Evolutionary conservation across 768 basidiomycete genomes (phyloP), one percentile per base, ranked within the genome.

Genomic region (Peribolospora kevripleyi): DNA sequence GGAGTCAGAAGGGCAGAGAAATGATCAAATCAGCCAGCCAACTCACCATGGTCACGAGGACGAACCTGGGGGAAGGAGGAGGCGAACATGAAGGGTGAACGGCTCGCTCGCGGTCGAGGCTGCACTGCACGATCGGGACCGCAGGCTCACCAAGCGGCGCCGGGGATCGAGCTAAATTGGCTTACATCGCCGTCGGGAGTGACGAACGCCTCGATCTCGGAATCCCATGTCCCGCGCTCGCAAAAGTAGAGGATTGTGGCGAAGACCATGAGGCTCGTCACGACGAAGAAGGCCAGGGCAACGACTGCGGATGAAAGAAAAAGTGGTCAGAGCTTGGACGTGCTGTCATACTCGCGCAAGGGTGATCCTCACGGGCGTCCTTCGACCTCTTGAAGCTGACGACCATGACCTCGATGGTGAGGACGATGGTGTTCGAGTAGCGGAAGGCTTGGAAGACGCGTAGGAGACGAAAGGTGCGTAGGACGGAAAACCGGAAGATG

Each of bases 181-280:
- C 78, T 76, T 0, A 81, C 80, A 61, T 84, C 82, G 3, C 87
- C 87, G 56, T 90, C 84, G 0, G 76, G 74, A 62, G 87, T 84
- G 51, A 88, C 75, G 63, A 88, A 93, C 3, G 76, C 80, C 47
- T 77, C 80, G 0, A 91, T 68, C 1, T 74, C 74, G 6, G 76
- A 76, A 58, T 90, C 86, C 87, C 87, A 93, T 2, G 80, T 80
- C 0, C 87, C 87, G 14, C 87, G 73, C 68, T 93, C 87, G 2
- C 80, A 80, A 62, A 91, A 91, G 64, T 88, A 90, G 78, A 90
- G 64, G 10, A 88, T 70, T 0, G 86, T 90, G 58, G 84, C 85
- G 66, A 86, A 90, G 6, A 90, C 77, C 1, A 84, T 77, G 46
- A 91, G 71, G 2, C 84, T 76, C 79, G 87, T 86, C 53, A 80